Evolutionary conservation across 805 yeast species (phyloP).

Genomic region (Pichia gijzeniarum): DNA sequence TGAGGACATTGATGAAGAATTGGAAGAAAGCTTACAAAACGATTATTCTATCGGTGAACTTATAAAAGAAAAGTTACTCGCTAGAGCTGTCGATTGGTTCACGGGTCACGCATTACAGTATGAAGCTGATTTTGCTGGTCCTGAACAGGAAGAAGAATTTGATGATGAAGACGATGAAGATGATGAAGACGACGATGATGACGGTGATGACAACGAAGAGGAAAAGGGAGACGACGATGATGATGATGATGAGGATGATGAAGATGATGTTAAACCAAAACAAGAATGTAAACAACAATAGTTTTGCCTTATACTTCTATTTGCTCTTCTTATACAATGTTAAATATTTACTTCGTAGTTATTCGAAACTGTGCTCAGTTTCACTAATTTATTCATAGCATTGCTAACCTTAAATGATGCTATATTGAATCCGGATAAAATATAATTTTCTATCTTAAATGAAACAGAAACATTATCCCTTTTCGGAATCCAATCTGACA

Average conservation of each 20-base stretch:
- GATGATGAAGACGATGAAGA: constrained; percentile 57
- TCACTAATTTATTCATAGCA: neutral
- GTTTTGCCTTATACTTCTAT: neutral
- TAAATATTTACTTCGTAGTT: neutral
- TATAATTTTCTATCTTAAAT: neutral
- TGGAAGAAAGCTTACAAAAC: constrained; percentile 78
- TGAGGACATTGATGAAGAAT: constrained; percentile 62
- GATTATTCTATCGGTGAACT: constrained; percentile 97
- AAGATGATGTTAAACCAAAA: constrained; percentile 46
- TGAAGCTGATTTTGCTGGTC: constrained; percentile 56
- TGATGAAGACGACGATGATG: constrained; percentile 54
- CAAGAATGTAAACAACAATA: constrained; percentile 75
- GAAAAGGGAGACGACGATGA: constrained; percentile 60
- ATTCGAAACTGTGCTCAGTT: neutral
- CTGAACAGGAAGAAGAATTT: constrained; percentile 39
- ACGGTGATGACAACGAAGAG: constrained; percentile 53
- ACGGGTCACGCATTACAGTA: constrained; percentile 93
- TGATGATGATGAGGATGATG: constrained; percentile 36
- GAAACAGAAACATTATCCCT: neutral
- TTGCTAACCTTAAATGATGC: neutral
- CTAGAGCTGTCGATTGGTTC: constrained; percentile 97
- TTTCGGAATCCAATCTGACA: neutral
- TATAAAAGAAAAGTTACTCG: constrained; percentile 89
- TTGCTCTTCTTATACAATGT: neutral
- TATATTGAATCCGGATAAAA: neutral